These are phyloP conservation scores for Achaetomium macrosporum DNA, from an alignment of 2,329 filamentous ascomycete species.

Conservation along the genomic window DNA sequence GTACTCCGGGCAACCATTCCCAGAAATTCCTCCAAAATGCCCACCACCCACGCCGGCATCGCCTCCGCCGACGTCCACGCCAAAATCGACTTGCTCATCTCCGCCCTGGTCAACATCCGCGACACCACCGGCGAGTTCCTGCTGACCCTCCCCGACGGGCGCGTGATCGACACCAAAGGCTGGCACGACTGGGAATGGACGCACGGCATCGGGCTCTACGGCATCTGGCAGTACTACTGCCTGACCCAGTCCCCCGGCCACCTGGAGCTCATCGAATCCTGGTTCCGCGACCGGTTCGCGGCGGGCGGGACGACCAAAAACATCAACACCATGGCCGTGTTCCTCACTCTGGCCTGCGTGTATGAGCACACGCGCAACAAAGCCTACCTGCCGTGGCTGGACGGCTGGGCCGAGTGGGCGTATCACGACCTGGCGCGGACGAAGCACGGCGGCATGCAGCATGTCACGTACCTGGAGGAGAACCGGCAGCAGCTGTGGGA, in stretches of 20 bases:
- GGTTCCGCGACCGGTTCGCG: constrained; percentile 64
- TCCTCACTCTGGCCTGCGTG: constrained; percentile 69
- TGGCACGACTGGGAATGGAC: constrained; percentile 85
- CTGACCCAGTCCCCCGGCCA: constrained; percentile 57
- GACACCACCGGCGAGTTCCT: constrained; percentile 71
- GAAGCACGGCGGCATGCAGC: constrained; percentile 66
- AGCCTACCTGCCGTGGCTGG: constrained; percentile 69
- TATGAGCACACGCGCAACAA: constrained; percentile 67
- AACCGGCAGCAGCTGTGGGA: constrained; percentile 78
- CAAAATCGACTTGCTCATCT: constrained; percentile 60
- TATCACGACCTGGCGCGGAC: constrained; percentile 71
- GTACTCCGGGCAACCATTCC: neutral
- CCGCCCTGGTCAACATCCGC: constrained; percentile 71
- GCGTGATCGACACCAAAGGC: constrained; percentile 76
- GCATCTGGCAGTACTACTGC: constrained; percentile 75
- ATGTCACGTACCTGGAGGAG: constrained; percentile 64
- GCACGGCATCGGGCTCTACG: constrained; percentile 73
- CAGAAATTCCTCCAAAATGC: constrained; percentile 30
- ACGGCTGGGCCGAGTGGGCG: constrained; percentile 77
- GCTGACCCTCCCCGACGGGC: constrained; percentile 62
- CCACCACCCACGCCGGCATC: constrained; percentile 40
- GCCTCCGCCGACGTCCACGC: constrained; percentile 43
- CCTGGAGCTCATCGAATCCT: constrained; percentile 63
- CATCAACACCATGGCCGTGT: constrained; percentile 78
- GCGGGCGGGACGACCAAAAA: constrained; percentile 74